Base-by-base conservation (phyloP, 2,329 filamentous ascomycete species). In the Trichoderma arundinaceum region DNA sequence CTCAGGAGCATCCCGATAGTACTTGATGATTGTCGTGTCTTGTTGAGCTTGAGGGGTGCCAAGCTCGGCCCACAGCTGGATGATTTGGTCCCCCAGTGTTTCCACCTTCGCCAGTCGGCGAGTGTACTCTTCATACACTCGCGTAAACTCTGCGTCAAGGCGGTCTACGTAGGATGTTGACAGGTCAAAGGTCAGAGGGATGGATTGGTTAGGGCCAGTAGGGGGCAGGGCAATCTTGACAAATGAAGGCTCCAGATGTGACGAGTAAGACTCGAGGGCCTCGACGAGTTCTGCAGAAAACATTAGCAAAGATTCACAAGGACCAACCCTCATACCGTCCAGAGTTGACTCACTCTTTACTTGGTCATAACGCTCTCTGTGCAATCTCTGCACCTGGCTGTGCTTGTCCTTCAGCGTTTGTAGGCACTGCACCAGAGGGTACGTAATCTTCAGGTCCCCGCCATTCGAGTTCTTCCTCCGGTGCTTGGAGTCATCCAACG, bases 41-140 rank as follows among this genome's bases (percentile, higher is more conserved):
- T 94, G 96, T 76, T 98, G 94, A 33, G 91, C 92, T 75, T 97
- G 94, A 0, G 95, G 94, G 1, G 92, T 96, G 49, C 95, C 95
- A 9, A 99, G 87, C 77, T 99, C 95, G 0, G 92, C 94, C 94
- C 95, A 99, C 0, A 99, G 85, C 71, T 92, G 91, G 72, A 99
- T 95, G 67, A 97, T 94, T 68, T 95, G 88, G 72, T 97, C 91
- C 46, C 88, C 89, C 3, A 92, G 78, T 19, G 88, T 79, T 77
- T 92, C 88, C 13, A 98, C 93, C 0, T 86, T 87, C 35, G 86
- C 85, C 51, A 97, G 84, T 54, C 95, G 91, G 70, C 89, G 90
- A 49, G 90, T 92, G 79, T 98, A 99, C 80, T 99, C 96, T 74
- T 98, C 93, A 78, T 98, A 98, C 19, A 99, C 92, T 67, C 93